These are phyloP conservation scores for Eudorina sp. DNA, from an alignment of 139 green algal genomes.

Conservation along the genomic window DNA sequence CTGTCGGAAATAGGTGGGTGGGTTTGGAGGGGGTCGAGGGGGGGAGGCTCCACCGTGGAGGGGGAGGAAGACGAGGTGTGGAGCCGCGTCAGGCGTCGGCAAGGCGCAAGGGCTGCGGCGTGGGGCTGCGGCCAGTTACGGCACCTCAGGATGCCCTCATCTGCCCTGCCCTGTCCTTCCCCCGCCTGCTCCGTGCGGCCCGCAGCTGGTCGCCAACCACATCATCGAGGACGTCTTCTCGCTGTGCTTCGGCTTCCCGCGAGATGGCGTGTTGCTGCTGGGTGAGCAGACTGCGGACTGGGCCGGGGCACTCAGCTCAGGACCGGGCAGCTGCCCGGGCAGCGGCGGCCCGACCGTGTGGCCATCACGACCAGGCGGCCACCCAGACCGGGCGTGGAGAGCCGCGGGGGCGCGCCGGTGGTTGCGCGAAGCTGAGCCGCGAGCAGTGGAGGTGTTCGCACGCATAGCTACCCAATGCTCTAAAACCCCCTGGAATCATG, in stretches of 20 bases:
- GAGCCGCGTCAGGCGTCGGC: too few relatives aligned
- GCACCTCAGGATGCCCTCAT: not conserved
- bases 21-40: too few relatives aligned
- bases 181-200: not conserved
- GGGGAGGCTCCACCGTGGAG: too few relatives aligned
- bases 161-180: not conserved
- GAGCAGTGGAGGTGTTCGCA: too few relatives aligned
- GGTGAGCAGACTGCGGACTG: constrained; percentile 28
- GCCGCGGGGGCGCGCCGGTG: too few relatives aligned
- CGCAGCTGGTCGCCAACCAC: constrained; percentile 79
- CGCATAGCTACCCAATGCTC: too few relatives aligned
- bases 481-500: too few relatives aligned
- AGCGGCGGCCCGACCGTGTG: not conserved
- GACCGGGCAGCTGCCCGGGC: not conserved
- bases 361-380: not conserved
- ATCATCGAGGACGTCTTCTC: constrained; percentile 87
- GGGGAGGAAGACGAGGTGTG: too few relatives aligned
- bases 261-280: constrained; percentile 60
- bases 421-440: too few relatives aligned
- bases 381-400: not conserved
- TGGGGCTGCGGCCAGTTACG: too few relatives aligned
- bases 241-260: constrained; percentile 88
- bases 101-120: too few relatives aligned
- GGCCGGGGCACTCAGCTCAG: not conserved
- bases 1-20: too few relatives aligned